Conservation (phyloP, 768 basidiomycete species). For the Boletus coccyginus region DNA sequence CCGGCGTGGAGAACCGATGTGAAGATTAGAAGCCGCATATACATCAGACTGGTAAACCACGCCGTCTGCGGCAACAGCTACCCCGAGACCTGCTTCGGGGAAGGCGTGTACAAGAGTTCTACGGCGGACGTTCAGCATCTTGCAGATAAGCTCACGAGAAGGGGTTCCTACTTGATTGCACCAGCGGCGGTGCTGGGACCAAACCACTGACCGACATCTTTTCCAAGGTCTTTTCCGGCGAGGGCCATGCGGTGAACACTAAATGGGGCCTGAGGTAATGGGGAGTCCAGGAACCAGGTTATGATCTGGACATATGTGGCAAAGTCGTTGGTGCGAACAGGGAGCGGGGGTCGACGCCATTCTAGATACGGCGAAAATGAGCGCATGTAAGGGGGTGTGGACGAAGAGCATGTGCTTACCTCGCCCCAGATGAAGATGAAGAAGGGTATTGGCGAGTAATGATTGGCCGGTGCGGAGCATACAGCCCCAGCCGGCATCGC, state of each 20-base stretch:
- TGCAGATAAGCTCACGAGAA: not conserved
- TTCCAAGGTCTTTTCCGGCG: conserved; percentile 92
- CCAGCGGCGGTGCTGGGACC: conserved; percentile 98
- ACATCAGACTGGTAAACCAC: conserved; percentile 86
- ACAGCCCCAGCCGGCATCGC: conserved; percentile 88
- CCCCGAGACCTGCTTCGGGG: conserved; percentile 76
- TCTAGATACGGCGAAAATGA: conserved; percentile 44
- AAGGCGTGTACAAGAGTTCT: conserved; percentile 78
- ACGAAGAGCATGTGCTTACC: conserved; percentile 39
- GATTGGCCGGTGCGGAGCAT: conserved; percentile 89
- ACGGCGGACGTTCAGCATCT: conserved; percentile 5
- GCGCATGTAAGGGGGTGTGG: not conserved
- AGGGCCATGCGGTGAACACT: conserved; percentile 96
- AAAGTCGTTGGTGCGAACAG: conserved; percentile 60
- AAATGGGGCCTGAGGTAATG: conserved; percentile 81
- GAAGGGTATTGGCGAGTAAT: conserved; percentile 75
- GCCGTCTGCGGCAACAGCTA: conserved; percentile 80
- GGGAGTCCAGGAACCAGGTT: conserved; percentile 94
- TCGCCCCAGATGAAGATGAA: conserved; percentile 72
- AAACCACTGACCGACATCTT: conserved; percentile 97
- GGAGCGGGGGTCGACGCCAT: conserved; percentile 75
- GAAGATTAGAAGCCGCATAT: conserved; percentile 61
- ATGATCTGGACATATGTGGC: conserved; percentile 88
- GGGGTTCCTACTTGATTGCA: conserved; percentile 71
- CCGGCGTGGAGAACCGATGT: conserved; percentile 30